These are phyloP conservation scores for Epichloe uncinata DNA, from an alignment of 2,329 filamentous ascomycete species.

Conservation along the genomic window DNA sequence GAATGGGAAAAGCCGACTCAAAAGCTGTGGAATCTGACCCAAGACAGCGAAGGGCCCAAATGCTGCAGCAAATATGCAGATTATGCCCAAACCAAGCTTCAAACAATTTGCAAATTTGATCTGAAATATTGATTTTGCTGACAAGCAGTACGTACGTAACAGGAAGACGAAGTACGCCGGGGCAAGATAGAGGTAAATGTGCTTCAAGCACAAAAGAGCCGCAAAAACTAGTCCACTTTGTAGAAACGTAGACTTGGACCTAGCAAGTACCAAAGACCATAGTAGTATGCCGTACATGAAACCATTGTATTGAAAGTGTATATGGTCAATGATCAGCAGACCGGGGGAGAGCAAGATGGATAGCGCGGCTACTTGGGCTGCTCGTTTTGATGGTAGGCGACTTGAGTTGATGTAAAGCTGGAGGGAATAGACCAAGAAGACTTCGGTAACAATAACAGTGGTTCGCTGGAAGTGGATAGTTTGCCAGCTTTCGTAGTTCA, in stretches of 20 bases:
- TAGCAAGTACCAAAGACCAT: conserved; percentile 71
- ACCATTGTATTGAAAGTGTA: conserved; percentile 98
- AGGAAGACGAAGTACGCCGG: conserved; percentile 93
- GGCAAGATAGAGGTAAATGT: conserved; percentile 93
- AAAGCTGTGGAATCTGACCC: conserved; percentile 72
- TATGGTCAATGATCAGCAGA: conserved; percentile 92
- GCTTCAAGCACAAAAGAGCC: conserved; percentile 80
- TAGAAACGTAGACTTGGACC: conserved; percentile 60
- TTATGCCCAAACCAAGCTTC: conserved; percentile 67
- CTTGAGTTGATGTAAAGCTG: conserved; percentile 67
- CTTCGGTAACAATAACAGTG: conserved; percentile 77
- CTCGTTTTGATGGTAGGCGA: conserved; percentile 49
- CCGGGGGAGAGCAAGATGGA: conserved; percentile 87
- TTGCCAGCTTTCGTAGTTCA: conserved; percentile 83
- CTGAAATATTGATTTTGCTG: conserved; percentile 59
- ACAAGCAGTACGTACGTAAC: conserved; percentile 78
- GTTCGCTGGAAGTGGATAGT: conserved; percentile 85
- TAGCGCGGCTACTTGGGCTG: conserved; percentile 74
- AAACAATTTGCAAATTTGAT: conserved; percentile 67
- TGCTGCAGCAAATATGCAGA: conserved; percentile 59
- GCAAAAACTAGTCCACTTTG: conserved; percentile 76
- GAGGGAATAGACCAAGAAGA: conserved; percentile 72
- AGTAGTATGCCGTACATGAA: conserved; percentile 88
- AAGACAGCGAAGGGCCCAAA: conserved; percentile 80
- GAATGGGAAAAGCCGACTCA: conserved; percentile 83